Evolutionary conservation across 768 basidiomycete genomes (phyloP).

Genomic region (Cytidiella melzeri): DNA sequence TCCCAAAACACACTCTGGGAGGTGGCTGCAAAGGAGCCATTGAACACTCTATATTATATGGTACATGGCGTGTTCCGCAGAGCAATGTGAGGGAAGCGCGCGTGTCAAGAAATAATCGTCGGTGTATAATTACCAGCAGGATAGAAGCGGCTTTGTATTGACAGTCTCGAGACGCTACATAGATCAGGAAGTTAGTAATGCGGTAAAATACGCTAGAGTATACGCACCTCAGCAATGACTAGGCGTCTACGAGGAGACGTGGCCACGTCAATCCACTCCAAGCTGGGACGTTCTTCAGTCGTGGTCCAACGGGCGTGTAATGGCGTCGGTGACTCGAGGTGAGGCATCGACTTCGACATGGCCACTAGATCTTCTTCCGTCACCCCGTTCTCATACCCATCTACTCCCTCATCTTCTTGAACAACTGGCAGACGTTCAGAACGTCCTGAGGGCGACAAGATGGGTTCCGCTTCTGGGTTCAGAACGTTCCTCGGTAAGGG

Average conservation of each 20-base stretch:
- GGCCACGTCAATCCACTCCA: conserved; percentile 42
- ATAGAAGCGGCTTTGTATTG: conserved; percentile 60
- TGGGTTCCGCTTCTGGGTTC: conserved; percentile 8
- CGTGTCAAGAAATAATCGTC: too few species aligned
- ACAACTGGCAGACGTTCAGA: conserved; percentile 47
- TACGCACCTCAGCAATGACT: conserved; percentile 67
- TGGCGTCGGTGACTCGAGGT: conserved; percentile 46
- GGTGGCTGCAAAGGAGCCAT: too few species aligned
- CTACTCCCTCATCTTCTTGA: conserved; percentile 40
- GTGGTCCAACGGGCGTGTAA: conserved; percentile 32
- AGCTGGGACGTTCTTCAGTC: conserved; percentile 26
- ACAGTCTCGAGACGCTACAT: conserved; percentile 68
- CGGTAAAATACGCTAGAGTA: not conserved
- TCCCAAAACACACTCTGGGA: too few species aligned
- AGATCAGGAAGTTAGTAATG: not conserved
- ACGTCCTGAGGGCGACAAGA: conserved; percentile 47
- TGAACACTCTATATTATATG: too few species aligned
- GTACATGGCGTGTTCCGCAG: too few species aligned
- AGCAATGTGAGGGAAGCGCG: too few species aligned
- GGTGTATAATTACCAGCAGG: conserved; percentile 39
- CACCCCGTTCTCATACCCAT: conserved; percentile 43
- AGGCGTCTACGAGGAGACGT: conserved; percentile 43
- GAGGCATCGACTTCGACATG: conserved; percentile 73
- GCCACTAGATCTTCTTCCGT: conserved; percentile 62
- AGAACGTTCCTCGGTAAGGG: conserved; percentile 5